These are phyloP conservation scores for Calonectria honghensis DNA, from an alignment of 2,329 filamentous ascomycete species.

Conservation along the genomic window DNA sequence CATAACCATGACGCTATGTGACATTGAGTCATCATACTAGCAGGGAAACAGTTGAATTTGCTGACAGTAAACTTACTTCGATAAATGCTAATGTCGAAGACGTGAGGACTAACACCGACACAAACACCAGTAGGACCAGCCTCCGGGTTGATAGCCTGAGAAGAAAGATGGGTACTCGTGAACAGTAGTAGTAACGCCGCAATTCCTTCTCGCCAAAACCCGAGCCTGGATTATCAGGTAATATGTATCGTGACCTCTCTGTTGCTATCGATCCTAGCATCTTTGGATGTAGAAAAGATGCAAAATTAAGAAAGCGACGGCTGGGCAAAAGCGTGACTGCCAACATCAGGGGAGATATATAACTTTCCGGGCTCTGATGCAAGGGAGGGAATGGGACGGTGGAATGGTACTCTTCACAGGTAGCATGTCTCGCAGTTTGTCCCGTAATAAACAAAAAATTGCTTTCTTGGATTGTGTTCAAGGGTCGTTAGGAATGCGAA, in stretches of 20 bases:
- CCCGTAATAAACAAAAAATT: not conserved
- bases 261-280: slow-evolving; percentile 12
- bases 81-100: not conserved
- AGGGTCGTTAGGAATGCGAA: not conserved
- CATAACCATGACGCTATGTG: not conserved
- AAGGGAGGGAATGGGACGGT: slow-evolving; percentile 16
- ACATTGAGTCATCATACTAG: not conserved
- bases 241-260: slow-evolving; percentile 13
- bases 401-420: not conserved
- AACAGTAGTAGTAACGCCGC: slow-evolving; percentile 11
- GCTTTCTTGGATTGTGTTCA: not conserved
- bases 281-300: not conserved
- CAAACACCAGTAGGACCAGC: slow-evolving; percentile 6
- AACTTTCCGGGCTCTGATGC: not conserved
- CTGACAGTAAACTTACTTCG: not conserved
- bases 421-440: not conserved
- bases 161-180: slow-evolving; percentile 1
- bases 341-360: not conserved
- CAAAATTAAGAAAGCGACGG: not conserved
- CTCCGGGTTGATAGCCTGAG: slow-evolving; percentile 13
- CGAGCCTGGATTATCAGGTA: not conserved
- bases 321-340: no score
- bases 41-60: not conserved
- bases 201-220: not conserved
- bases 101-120: not conserved